These are phyloP conservation scores for Penicillium aurantiogriseum DNA, from an alignment of 2,329 filamentous ascomycete species.

Conservation along the genomic window DNA sequence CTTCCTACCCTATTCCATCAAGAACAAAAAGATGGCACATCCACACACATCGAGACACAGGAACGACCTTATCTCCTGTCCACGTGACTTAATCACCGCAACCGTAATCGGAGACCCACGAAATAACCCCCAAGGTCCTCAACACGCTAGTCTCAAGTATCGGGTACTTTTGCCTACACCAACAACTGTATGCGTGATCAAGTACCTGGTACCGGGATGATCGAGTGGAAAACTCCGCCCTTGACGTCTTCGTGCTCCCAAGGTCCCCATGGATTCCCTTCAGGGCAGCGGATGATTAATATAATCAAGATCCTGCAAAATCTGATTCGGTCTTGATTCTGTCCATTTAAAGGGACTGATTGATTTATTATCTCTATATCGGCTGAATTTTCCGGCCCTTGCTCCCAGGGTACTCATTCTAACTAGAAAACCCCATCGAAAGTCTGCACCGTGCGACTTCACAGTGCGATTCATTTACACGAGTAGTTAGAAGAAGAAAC, in stretches of 20 bases:
- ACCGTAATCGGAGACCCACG: constrained; percentile 14
- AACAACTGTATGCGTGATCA: not conserved
- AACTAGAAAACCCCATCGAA: not conserved
- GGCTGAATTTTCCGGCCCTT: not conserved
- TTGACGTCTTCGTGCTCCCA: constrained; percentile 30
- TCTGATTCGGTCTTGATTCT: constrained; percentile 11
- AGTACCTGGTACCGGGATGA: constrained; percentile 16
- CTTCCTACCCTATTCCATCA: not conserved
- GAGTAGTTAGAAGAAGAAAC: not conserved
- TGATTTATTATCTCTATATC: not conserved
- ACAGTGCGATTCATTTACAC: not conserved
- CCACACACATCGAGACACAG: not conserved
- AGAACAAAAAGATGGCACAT: not conserved
- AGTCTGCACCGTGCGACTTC: not conserved
- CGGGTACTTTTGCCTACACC: constrained; percentile 6
- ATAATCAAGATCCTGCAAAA: constrained; percentile 15
- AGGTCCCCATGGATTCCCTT: constrained; percentile 31
- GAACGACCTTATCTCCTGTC: not conserved
- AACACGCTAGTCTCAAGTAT: constrained; percentile 18
- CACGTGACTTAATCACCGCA: constrained; percentile 19
- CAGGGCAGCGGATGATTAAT: not conserved
- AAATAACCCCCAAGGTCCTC: constrained; percentile 35
- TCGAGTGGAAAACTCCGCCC: not conserved
- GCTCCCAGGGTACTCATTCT: constrained; percentile 14
- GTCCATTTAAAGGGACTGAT: not conserved